These are phyloP conservation scores for Centella asiatica DNA, from an alignment of 129 eudicot genomes.

Conservation along the genomic window DNA sequence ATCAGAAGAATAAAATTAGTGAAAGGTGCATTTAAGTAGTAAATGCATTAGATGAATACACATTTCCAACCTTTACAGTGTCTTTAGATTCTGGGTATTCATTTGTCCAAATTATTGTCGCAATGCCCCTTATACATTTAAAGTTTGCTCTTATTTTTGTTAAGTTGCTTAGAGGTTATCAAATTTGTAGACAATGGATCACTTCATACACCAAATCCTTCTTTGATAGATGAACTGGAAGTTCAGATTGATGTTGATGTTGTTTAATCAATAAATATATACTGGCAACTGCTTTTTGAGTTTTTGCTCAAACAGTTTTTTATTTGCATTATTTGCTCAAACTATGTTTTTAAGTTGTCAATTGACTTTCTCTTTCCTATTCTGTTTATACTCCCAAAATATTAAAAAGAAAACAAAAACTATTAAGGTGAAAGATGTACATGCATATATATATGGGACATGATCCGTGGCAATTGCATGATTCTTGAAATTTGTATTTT, in stretches of 20 bases:
- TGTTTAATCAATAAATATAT: neutral
- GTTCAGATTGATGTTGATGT: neutral
- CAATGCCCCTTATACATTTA: neutral
- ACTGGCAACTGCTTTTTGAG: no score
- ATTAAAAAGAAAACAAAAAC: no score
- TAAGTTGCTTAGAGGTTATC: neutral
- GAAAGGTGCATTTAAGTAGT: conserved; percentile 34
- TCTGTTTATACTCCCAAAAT: no score
- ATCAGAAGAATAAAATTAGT: conserved; percentile 29
- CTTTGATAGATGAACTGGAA: neutral
- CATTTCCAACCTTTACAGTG: neutral
- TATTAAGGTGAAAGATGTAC: no score
- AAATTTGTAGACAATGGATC: neutral
- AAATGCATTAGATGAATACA: neutral
- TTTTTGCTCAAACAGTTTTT: no score
- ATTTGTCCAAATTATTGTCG: neutral
- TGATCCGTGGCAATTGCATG: no score
- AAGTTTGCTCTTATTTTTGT: neutral
- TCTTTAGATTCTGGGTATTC: neutral
- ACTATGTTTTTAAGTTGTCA: no score
- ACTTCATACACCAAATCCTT: neutral
- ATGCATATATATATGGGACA: no score
- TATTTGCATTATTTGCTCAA: no score
- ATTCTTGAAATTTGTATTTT: neutral
- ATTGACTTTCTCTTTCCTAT: no score